phyloP scores from a whole-genome alignment of 352 stramenopile genomes.

The Thraustochytrium striatum region DNA sequence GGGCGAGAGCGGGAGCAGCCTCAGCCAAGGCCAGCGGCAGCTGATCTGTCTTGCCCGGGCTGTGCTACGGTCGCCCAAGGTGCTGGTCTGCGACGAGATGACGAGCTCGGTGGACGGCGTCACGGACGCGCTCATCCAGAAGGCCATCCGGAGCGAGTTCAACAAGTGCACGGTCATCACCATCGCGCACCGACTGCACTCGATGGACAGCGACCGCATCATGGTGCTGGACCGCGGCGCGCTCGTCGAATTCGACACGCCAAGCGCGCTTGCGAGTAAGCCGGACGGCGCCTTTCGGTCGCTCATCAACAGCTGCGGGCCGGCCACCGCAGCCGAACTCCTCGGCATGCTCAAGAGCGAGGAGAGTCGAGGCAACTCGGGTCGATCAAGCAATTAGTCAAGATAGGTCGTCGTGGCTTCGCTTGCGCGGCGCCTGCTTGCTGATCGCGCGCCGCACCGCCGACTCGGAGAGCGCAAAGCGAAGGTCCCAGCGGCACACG shows the following conservation, averaged over 20 bases:
- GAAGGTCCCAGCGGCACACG: too few species aligned
- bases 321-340: too few species aligned
- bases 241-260: slow-evolving; percentile 80
- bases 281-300: slow-evolving; percentile 64
- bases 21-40: slow-evolving; percentile 73
- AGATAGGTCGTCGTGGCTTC: too few species aligned
- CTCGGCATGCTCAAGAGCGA: too few species aligned
- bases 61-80: slow-evolving; percentile 75
- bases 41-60: slow-evolving; percentile 73
- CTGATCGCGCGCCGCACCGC: too few species aligned
- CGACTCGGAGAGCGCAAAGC: too few species aligned
- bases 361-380: too few species aligned
- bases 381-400: too few species aligned
- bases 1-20: slow-evolving; percentile 68
- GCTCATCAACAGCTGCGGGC: too few species aligned
- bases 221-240: slow-evolving; percentile 89
- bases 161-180: slow-evolving; percentile 83
- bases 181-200: slow-evolving; percentile 94
- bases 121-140: slow-evolving; percentile 77
- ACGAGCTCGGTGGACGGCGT: slow-evolving; percentile 77
- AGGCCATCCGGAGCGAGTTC: slow-evolving; percentile 72
- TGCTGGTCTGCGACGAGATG: slow-evolving; percentile 85
- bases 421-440: too few species aligned
- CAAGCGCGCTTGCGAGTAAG: slow-evolving; percentile 70
- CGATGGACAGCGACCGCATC: slow-evolving; percentile 90